These are phyloP conservation scores for Apophysomyces sp. DNA, from an alignment of 371 early-diverging fungal genomes.

Conservation along the genomic window DNA sequence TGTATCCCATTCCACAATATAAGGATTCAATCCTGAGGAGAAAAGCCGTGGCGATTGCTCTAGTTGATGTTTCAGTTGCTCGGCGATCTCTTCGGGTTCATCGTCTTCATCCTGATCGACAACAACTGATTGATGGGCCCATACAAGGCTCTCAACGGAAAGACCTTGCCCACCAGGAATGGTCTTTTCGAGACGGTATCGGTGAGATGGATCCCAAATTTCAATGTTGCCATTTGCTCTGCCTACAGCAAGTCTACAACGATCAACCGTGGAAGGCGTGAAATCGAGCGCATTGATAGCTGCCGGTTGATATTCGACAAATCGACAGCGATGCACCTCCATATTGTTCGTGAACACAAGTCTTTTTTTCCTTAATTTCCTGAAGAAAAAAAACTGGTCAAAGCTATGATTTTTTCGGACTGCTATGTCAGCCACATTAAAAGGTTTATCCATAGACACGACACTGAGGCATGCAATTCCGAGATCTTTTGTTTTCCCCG, in stretches of 20 bases:
- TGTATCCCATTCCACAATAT: constrained; percentile 88
- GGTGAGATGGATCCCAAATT: constrained; percentile 77
- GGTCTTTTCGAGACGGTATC: constrained; percentile 72
- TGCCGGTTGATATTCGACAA: constrained; percentile 85
- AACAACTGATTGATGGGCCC: constrained; percentile 76
- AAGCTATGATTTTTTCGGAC: too few species aligned
- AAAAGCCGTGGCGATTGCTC: constrained; percentile 78
- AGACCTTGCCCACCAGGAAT: constrained; percentile 80
- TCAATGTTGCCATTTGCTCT: constrained; percentile 93
- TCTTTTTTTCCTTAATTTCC: not conserved
- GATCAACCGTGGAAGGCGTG: constrained; percentile 58
- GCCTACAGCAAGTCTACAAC: constrained; percentile 75
- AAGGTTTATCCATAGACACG: too few species aligned
- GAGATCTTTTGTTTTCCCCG: too few species aligned
- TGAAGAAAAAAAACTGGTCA: too few species aligned
- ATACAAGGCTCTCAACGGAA: constrained; percentile 80
- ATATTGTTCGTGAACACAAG: constrained; percentile 21
- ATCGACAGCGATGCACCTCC: constrained; percentile 90
- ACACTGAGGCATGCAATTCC: too few species aligned
- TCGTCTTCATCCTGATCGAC: constrained; percentile 65
- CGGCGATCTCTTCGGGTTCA: constrained; percentile 46
- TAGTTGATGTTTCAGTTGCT: constrained; percentile 45
- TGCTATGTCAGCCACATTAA: too few species aligned
- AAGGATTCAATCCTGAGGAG: constrained; percentile 83
- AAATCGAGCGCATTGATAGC: constrained; percentile 83